phyloP scores from a whole-genome alignment of 208 protist genomes.

The Tritrichomonas musculus region DNA sequence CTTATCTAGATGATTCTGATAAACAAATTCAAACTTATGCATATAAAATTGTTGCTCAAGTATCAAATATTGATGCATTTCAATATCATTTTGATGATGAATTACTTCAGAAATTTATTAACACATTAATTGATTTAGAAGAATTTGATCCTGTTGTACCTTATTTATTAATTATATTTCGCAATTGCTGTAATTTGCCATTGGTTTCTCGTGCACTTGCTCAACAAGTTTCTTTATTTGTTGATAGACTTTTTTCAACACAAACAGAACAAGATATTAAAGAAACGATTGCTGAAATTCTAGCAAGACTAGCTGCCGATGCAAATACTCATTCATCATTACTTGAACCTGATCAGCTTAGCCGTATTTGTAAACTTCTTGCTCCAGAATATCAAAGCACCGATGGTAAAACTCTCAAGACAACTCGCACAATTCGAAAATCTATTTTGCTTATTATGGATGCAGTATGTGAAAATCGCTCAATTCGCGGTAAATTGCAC shows the following conservation, averaged over 20 bases:
- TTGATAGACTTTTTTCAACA: neutral
- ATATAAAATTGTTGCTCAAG: slow-evolving; percentile 5
- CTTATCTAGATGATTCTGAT: slow-evolving; percentile 7
- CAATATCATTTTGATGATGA: slow-evolving; percentile 31
- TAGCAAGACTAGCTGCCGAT: neutral
- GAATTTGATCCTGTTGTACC: slow-evolving; percentile 11
- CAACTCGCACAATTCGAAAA: neutral
- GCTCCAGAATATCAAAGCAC: no score
- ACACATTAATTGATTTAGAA: neutral
- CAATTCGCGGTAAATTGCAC: neutral
- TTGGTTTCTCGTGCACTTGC: neutral
- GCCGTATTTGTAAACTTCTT: neutral
- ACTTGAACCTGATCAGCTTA: neutral
- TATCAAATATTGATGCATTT: neutral
- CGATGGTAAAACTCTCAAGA: neutral
- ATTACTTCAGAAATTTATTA: neutral
- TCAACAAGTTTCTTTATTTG: neutral
- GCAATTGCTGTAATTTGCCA: neutral
- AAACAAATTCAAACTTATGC: neutral
- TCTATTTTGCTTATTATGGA: neutral
- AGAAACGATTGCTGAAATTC: neutral
- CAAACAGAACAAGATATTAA: neutral
- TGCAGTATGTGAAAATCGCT: neutral
- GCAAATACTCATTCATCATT: neutral
- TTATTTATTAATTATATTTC: neutral